Evolutionary conservation across 768 basidiomycete genomes (phyloP), one percentile per base, ranked within the genome.

Genomic region (Termitomyces sp.): DNA sequence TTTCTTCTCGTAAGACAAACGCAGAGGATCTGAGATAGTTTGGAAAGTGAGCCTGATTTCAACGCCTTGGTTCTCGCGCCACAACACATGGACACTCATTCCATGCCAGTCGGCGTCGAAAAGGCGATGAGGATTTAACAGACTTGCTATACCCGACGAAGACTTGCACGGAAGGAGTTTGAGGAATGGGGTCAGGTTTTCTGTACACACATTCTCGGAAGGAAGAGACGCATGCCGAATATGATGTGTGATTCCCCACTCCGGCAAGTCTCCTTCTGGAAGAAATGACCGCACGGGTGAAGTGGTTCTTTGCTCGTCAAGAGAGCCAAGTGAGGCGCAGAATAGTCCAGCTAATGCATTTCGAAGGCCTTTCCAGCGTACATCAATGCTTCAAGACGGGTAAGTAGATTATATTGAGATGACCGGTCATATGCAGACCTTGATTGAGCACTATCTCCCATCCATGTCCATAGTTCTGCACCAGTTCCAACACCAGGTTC

Each of bases 31-130:
- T 14, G 85, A 79, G 5, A 98, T 87, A 16, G 85, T 81, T 66
- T 94, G 92, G 58, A 88, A 84, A 3, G 79, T 79, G 53, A 95
- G 70, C 59, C 77, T 74, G 36, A 92, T 78, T 67, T 88, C 83
- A 22, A 93, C 76, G 16, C 83, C 87, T 35, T 69, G 70, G 6
- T 74, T 74, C 44, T 77, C 74, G 22, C 74, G 76, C 76, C 86
- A 91, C 24, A 79, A 69, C 2, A 92, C 90, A 67, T 93, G 88
- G 1, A 96, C 74, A 9, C 87, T 83, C 67, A 98, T 82, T 0
- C 91, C 90, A 66, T 96, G 93, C 90, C 92, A 97, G 64, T 93
- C 87, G 4, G 92, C 90, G 62, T 93, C 91, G 63, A 98, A 94
- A 3, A 96, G 72, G 3, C 78, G 80, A 63, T 96, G 92, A 0